A percentile compares a stretch with the other conserved stretches of the same genome.
Evolutionary conservation across 2,329 filamentous ascomycete species (phyloP).

Genomic region (Teratosphaeria zuluensis): DNA sequence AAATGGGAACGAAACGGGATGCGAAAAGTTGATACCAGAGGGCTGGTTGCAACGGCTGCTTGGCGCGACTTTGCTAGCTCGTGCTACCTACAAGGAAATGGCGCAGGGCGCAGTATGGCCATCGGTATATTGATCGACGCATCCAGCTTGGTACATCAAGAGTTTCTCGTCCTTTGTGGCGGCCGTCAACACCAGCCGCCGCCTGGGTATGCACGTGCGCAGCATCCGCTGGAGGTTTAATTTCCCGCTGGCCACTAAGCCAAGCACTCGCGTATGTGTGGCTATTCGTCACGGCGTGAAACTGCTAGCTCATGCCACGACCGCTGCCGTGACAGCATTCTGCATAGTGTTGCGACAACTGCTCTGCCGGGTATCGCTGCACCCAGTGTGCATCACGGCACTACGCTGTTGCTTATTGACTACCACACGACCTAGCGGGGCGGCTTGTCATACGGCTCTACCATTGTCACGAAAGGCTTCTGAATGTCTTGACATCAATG

Average conservation of each 20-base stretch:
- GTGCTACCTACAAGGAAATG: conserved; percentile 39
- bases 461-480: conserved; percentile 17
- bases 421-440: neutral
- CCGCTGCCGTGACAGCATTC: conserved; percentile 8
- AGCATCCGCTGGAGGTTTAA: conserved; percentile 26
- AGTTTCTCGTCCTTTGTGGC: neutral
- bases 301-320: conserved; percentile 37
- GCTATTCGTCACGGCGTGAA: conserved; percentile 47
- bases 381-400: neutral
- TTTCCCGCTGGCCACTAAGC: conserved; percentile 40
- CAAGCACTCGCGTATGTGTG: conserved; percentile 35
- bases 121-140: neutral
- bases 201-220: neutral
- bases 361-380: conserved; percentile 7
- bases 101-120: conserved; percentile 31
- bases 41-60: conserved; percentile 43
- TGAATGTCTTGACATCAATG: conserved; percentile 35
- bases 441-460: neutral
- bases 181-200: neutral
- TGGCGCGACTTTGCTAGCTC: conserved; percentile 35
- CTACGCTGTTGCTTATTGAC: neutral
- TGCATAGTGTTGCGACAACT: conserved; percentile 35
- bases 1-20: conserved; percentile 36
- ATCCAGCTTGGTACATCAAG: neutral
- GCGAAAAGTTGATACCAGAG: conserved; percentile 42